Percentiles rank a stretch among this genome's conserved stretches.
Evolutionary conservation across 371 early-diverging fungal genomes (phyloP).

Genomic region (Apophysomyces trapeziformis): DNA sequence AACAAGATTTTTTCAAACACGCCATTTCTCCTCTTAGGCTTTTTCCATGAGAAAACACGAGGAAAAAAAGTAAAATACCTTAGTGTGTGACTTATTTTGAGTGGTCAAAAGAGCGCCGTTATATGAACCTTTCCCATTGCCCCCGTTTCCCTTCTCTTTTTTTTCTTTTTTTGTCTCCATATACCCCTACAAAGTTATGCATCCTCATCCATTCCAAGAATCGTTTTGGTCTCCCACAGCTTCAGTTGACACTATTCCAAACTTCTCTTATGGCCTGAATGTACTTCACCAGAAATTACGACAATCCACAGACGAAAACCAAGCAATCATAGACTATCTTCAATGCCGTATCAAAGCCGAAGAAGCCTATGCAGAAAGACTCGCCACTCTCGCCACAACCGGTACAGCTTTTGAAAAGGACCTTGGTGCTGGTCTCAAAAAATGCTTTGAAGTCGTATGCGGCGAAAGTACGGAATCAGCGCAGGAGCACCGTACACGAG

Average conservation of each 20-base stretch:
- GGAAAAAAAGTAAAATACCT: too few relatives aligned
- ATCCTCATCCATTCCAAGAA: constrained; percentile 36
- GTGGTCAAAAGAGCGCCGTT: too few relatives aligned
- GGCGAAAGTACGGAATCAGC: constrained; percentile 63
- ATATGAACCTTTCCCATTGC: too few relatives aligned
- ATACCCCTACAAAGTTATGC: neutral
- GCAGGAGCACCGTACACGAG: constrained; percentile 60
- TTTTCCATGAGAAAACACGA: too few relatives aligned
- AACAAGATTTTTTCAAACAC: too few relatives aligned
- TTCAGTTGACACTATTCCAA: constrained; percentile 23
- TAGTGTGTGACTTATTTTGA: too few relatives aligned
- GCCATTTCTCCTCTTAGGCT: too few relatives aligned
- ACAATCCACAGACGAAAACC: constrained; percentile 69
- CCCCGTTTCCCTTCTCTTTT: neutral
- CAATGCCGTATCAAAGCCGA: constrained; percentile 69
- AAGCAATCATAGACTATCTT: constrained; percentile 67
- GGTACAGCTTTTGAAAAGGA: constrained; percentile 55
- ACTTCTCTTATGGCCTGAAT: constrained; percentile 53
- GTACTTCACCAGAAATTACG: constrained; percentile 68
- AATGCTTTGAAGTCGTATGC: constrained; percentile 70
- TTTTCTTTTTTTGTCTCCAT: neutral
- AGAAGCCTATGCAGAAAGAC: constrained; percentile 54
- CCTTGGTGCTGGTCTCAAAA: constrained; percentile 70
- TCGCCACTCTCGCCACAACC: constrained; percentile 24
- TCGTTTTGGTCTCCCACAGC: constrained; percentile 51